Evolutionary conservation across 352 stramenopile genomes (phyloP).

Genomic region (Globisporangium lucens): DNA sequence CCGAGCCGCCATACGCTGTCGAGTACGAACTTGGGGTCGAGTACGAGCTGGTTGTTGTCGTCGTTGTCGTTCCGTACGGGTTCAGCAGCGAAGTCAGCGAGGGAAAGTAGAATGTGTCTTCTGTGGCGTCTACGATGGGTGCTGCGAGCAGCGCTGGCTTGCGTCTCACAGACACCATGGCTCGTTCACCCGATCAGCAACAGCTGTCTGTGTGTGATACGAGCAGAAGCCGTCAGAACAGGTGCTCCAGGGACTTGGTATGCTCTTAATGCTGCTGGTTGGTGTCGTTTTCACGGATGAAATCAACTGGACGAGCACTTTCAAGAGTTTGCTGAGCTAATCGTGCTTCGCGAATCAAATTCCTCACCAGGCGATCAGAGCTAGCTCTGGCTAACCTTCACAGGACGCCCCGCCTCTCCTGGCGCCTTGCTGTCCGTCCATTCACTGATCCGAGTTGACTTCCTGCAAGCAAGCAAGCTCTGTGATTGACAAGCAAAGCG

Average conservation of each 20-base stretch:
- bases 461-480: neutral
- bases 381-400: neutral
- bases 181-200: neutral
- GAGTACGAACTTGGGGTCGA: neutral
- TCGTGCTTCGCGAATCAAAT: neutral
- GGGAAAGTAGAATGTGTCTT: slow-evolving; percentile 8
- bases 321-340: too few relatives aligned
- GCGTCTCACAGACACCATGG: slow-evolving; percentile 2
- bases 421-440: neutral
- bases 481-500: neutral
- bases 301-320: neutral
- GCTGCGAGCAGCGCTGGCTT: neutral
- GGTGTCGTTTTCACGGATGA: slow-evolving; percentile 3
- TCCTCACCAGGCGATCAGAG: neutral
- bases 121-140: neutral
- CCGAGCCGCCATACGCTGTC: neutral
- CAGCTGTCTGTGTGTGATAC: too few relatives aligned
- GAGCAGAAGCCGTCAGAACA: neutral
- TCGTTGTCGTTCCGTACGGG: neutral
- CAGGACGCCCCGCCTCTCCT: neutral
- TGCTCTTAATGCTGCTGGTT: neutral
- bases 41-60: neutral
- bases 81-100: neutral
- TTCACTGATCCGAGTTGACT: neutral
- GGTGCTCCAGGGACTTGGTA: too few relatives aligned